These are phyloP conservation scores for Ramaria sp. DNA, from an alignment of 768 basidiomycete genomes.

Conservation along the genomic window DNA sequence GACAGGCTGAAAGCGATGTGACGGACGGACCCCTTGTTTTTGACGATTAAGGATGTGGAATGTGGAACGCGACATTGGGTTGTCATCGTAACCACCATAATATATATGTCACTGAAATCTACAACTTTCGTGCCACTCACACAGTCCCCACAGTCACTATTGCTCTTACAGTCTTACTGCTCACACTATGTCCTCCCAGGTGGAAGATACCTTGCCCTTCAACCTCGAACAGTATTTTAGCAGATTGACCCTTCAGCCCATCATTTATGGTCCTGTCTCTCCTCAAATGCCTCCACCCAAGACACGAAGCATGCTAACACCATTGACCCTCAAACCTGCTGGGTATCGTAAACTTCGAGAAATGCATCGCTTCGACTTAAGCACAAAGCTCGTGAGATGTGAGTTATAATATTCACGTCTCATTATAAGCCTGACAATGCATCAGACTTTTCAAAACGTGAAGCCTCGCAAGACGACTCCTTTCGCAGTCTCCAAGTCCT, in stretches of 20 bases:
- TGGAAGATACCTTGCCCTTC: neutral
- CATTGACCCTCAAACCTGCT: neutral
- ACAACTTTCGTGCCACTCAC: neutral
- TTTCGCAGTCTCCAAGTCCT: neutral
- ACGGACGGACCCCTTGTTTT: neutral
- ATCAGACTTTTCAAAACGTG: neutral
- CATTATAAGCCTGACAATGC: neutral
- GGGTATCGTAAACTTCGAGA: neutral
- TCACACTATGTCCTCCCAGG: neutral
- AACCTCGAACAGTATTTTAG: neutral
- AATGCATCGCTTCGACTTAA: neutral
- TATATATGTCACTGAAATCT: neutral
- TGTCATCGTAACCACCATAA: neutral
- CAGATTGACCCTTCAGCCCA: neutral
- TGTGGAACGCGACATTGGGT: neutral
- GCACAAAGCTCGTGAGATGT: neutral
- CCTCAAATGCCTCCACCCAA: neutral
- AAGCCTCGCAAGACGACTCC: neutral
- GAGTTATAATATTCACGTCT: neutral
- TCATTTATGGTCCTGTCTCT: neutral
- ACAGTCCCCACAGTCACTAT: neutral
- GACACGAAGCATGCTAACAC: neutral
- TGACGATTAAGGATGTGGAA: neutral
- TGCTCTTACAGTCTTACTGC: neutral
- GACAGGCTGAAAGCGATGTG: neutral